Conservation (phyloP, 108 stramenopile genomes). For the Parmales sp. region DNA sequence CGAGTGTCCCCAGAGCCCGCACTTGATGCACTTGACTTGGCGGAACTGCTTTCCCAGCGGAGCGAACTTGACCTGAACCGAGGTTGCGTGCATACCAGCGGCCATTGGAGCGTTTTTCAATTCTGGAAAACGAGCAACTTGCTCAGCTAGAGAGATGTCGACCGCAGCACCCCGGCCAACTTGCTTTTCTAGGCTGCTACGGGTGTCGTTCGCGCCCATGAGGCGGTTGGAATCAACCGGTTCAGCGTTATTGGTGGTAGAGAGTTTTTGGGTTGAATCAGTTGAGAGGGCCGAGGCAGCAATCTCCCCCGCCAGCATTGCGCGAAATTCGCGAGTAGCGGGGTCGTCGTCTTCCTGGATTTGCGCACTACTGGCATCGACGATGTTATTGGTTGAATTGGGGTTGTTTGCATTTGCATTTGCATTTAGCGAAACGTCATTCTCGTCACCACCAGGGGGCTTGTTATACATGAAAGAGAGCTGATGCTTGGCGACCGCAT, state of each 20-base stretch:
- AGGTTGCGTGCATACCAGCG: background rate
- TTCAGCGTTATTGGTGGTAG: no score
- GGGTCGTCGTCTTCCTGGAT: background rate
- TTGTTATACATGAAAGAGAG: background rate
- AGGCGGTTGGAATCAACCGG: no score
- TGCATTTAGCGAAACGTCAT: background rate
- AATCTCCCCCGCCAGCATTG: conserved; percentile 2
- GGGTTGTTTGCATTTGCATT: background rate
- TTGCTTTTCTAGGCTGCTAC: background rate
- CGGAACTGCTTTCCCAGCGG: background rate
- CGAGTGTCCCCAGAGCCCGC: background rate
- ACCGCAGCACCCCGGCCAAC: background rate
- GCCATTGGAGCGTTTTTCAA: conserved; percentile 4
- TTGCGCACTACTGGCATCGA: background rate
- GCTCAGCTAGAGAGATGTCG: no score
- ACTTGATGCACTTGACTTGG: conserved; percentile 1
- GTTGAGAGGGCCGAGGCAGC: no score
- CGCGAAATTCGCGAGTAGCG: background rate
- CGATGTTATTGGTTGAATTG: background rate
- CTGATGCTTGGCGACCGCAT: background rate
- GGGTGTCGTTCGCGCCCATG: no score
- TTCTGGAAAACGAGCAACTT: no score
- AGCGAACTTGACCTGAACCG: background rate
- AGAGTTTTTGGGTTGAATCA: no score
- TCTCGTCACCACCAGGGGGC: background rate